Evolutionary conservation across 768 basidiomycete species (phyloP).

Genomic region (Pleurotus citrinopileatus): DNA sequence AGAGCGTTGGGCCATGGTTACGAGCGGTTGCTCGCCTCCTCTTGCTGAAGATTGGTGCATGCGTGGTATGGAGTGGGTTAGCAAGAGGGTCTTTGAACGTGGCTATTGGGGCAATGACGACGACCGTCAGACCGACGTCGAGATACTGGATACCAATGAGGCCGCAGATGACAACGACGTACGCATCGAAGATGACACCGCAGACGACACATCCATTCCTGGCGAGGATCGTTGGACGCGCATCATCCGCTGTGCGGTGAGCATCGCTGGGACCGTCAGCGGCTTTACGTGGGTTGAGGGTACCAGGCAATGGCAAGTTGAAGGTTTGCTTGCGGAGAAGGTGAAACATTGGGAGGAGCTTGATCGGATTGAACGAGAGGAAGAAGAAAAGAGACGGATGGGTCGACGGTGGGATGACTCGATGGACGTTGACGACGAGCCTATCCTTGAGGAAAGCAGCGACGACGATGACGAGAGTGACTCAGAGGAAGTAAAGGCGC

Average conservation of each 20-base stretch:
- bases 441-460: slow-evolving; percentile 48
- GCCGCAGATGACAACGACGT: slow-evolving; percentile 64
- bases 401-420: slow-evolving; percentile 62
- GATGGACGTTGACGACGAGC: slow-evolving; percentile 72
- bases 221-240: slow-evolving; percentile 64
- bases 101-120: slow-evolving; percentile 91
- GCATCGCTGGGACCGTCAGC: slow-evolving; percentile 65
- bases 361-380: slow-evolving; percentile 61
- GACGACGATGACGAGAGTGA: slow-evolving; percentile 64
- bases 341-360: slow-evolving; percentile 68
- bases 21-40: slow-evolving; percentile 64
- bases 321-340: slow-evolving; percentile 66
- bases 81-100: slow-evolving; percentile 84
- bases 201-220: slow-evolving; percentile 34
- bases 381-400: slow-evolving; percentile 63
- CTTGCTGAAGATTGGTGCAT: slow-evolving; percentile 94
- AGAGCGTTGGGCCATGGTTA: slow-evolving; percentile 66
- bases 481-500: slow-evolving; percentile 68
- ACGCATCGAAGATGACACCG: slow-evolving; percentile 76
- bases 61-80: slow-evolving; percentile 96
- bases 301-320: slow-evolving; percentile 59
- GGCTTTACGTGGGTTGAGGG: slow-evolving; percentile 71
- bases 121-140: slow-evolving; percentile 67
- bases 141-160: slow-evolving; percentile 69
- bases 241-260: slow-evolving; percentile 65